Evolutionary conservation across 768 basidiomycete species (phyloP), one percentile per base, ranked within the genome.

Genomic region (Rhizopogon roseolus): DNA sequence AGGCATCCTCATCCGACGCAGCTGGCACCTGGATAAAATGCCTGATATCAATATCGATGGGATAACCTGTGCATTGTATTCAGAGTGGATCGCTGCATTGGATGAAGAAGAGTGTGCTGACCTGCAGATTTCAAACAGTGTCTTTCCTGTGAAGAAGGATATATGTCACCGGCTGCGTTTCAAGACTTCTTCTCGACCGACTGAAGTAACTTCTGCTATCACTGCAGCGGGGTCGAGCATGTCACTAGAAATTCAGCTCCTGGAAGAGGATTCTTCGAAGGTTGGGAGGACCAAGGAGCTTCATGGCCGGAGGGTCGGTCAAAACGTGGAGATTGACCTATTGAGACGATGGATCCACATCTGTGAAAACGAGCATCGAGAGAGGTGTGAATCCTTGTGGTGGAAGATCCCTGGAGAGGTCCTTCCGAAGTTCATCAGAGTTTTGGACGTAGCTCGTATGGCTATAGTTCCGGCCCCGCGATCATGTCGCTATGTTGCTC

Each of bases 261-360:
- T 54, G 41, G 51, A 53, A 53, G 54, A 54, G 27, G 54, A 54
- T 5, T 27, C 38, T 22, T 52, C 22, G 27, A 44, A 55, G 36
- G 32, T 54, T 16, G 50, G 40, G 25, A 54, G 54, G 27, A 25
- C 41, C 22, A 34, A 25, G 8, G 52, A 55, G 14, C 54, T 54
- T 52, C 52, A 44, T 27, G 19, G 54, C 41, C 52, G 42, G 29
- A 55, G 52, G 27, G 14, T 55, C 17, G 32, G 44, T 32, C 37
- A 55, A 8, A 41, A 11, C 11, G 34, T 54, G 6, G 42, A 55
- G 19, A 25, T 54, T 2, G 43, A 27, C 17, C 16, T 55, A 19
- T 41, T 53, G 14, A 55, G 54, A 51, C 54, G 41, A 16, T 55
- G 52, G 52, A 36, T 55, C 5, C 37, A 54, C 16, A 28, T 43